phyloP scores from a whole-genome alignment of 768 basidiomycete species.

The Omphalotus guepiniiformis region DNA sequence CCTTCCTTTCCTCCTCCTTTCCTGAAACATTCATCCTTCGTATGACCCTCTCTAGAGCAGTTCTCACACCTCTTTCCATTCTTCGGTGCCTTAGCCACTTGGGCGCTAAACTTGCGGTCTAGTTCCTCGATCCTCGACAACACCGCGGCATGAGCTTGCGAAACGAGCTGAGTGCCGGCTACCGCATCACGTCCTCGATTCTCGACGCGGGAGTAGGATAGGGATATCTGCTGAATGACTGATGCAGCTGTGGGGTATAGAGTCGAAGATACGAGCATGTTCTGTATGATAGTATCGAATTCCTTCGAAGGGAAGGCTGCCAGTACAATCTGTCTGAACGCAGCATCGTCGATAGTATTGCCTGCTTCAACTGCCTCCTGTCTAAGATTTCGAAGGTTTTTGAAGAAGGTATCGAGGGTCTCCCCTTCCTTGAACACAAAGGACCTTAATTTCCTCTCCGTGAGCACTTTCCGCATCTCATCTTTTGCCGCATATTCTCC shows the following conservation, averaged over 20 bases:
- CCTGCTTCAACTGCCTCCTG: background rate
- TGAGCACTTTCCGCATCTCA: background rate
- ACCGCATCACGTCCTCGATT: conserved; percentile 2
- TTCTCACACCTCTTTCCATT: conserved; percentile 13
- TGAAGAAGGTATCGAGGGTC: background rate
- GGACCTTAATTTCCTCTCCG: background rate
- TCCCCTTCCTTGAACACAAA: background rate
- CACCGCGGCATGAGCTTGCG: background rate
- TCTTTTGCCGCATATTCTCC: background rate
- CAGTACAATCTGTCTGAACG: background rate
- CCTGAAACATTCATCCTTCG: conserved; percentile 19
- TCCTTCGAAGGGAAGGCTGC: conserved; percentile 1
- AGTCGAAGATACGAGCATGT: background rate
- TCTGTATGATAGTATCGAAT: conserved; percentile 2
- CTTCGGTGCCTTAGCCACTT: background rate
- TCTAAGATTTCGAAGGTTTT: background rate
- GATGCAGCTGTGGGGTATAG: background rate
- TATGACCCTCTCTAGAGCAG: conserved; percentile 15
- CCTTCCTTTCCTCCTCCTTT: conserved; percentile 25
- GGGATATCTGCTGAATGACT: conserved; percentile 2
- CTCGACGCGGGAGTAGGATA: background rate
- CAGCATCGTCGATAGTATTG: background rate
- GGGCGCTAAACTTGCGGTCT: too few relatives aligned
- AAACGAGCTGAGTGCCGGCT: background rate
- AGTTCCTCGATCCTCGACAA: background rate